These are phyloP conservation scores for Hymenoscyphus fraxineus DNA, from an alignment of 2,329 filamentous ascomycete species.

Conservation along the genomic window DNA sequence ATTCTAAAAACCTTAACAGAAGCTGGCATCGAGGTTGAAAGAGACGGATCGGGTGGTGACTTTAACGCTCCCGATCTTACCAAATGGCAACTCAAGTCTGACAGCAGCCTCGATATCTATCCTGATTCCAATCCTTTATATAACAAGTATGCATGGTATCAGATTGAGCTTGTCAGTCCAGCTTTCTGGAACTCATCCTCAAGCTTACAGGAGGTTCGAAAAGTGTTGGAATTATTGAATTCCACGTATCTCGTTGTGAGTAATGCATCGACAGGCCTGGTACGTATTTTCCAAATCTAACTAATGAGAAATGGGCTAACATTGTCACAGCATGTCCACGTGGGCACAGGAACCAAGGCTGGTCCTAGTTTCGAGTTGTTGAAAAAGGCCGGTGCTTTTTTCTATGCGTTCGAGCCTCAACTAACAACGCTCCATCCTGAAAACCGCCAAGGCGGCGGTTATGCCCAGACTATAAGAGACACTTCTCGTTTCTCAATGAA, in stretches of 20 bases:
- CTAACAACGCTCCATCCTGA: constrained; percentile 30
- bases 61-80: not conserved
- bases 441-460: not conserved
- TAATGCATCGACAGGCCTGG: constrained; percentile 27
- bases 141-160: not conserved
- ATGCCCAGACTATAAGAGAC: constrained; percentile 4
- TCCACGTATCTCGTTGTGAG: constrained; percentile 20
- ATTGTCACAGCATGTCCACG: constrained; percentile 30
- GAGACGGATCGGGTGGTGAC: not conserved
- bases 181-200: constrained; percentile 13
- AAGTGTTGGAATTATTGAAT: constrained; percentile 17
- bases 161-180: constrained; percentile 25
- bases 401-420: constrained; percentile 31
- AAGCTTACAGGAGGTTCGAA: constrained; percentile 9
- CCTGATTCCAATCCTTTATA: too few species aligned
- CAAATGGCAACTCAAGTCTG: not conserved
- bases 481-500: constrained; percentile 6
- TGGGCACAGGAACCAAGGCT: constrained; percentile 26
- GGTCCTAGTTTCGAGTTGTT: constrained; percentile 25
- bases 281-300: too few species aligned
- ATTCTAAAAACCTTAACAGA: not conserved
- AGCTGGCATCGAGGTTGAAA: not conserved
- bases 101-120: not conserved
- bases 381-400: constrained; percentile 29
- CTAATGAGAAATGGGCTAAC: too few species aligned